Evolutionary conservation across 352 stramenopile species (phyloP), one percentile per base, ranked within the genome.

Genomic region (Thalassiosira hispida): DNA sequence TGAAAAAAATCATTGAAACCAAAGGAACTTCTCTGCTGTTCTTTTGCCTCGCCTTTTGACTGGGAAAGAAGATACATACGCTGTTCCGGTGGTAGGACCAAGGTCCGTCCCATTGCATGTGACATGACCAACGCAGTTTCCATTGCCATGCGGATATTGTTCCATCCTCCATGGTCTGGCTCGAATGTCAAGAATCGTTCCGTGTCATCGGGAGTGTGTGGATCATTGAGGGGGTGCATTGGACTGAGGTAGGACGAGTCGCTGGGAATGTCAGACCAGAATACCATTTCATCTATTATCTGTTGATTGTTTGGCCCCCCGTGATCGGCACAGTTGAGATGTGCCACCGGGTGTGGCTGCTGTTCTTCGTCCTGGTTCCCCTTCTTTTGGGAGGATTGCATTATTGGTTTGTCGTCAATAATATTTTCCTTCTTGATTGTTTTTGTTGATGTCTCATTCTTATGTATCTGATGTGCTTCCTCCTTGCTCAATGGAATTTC

Each of bases 71-170:
- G 76, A 71, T 96, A 96, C 73, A 96, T 92, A 51, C 69, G 64
- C 67, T 96, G 88, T 46, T 87, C 75, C 6, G 93, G 90, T 27
- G 94, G 93, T 66, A 97, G 66, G 0, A 97, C 94, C 5, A 97
- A 72, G 14, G 90, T 96, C 9, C 94, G 72, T 25, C 94, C 93
- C 73, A 93, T 97, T 29, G 85, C 89, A 64, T 89, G 73, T 14
- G 93, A 91, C 46, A 96, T 89, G 6, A 94, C 85, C 3, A 96
- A 49, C 8, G 92, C 78, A 20, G 91, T 92, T 84, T 97, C 94
- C 81, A 96, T 93, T 18, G 80, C 85, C 90, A 96, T 90, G 25
- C 84, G 90, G 51, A 96, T 94, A 79, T 97, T 97, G 71, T 97
- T 97, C 87, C 90, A 96, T n/a, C 93, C 93, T 11, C 91, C 93